Evolutionary conservation across 2,329 filamentous ascomycete species (phyloP).

Genomic region (Verticillium dahliae): DNA sequence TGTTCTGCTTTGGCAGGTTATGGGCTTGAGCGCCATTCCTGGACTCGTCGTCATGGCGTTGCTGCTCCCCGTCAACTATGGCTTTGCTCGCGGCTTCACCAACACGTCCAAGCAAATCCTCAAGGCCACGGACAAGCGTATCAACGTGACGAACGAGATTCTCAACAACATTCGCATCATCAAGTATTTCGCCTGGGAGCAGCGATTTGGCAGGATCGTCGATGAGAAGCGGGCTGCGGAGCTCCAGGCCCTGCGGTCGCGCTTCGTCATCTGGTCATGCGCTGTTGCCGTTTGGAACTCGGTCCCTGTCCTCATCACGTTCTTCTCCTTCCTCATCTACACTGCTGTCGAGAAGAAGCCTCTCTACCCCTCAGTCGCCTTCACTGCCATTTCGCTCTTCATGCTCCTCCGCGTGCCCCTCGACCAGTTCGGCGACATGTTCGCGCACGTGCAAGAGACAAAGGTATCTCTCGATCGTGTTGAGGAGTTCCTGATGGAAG

Average conservation of each 20-base stretch:
- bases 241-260: slow-evolving; percentile 67
- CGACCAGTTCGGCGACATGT: slow-evolving; percentile 96
- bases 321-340: slow-evolving; percentile 92
- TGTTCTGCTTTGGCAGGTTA: slow-evolving; percentile 76
- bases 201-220: slow-evolving; percentile 78
- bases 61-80: slow-evolving; percentile 84
- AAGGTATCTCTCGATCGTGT: slow-evolving; percentile 97
- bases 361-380: slow-evolving; percentile 85
- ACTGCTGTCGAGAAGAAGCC: slow-evolving; percentile 85
- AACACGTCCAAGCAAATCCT: slow-evolving; percentile 86
- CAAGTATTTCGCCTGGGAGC: slow-evolving; percentile 99
- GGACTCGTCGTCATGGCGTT: slow-evolving; percentile 86
- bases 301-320: slow-evolving; percentile 89
- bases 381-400: slow-evolving; percentile 93
- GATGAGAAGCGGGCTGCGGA: slow-evolving; percentile 82
- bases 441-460: slow-evolving; percentile 94
- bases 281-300: slow-evolving; percentile 96
- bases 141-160: slow-evolving; percentile 94
- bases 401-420: slow-evolving; percentile 87
- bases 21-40: slow-evolving; percentile 89
- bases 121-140: slow-evolving; percentile 88
- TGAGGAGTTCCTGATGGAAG: slow-evolving; percentile 86
- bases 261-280: slow-evolving; percentile 86
- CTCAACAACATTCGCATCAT: slow-evolving; percentile 97
- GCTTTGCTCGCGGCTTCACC: slow-evolving; percentile 79